Evolutionary conservation across 106 monocot species (phyloP).

Genomic region (Platanthera guangdongensis): DNA sequence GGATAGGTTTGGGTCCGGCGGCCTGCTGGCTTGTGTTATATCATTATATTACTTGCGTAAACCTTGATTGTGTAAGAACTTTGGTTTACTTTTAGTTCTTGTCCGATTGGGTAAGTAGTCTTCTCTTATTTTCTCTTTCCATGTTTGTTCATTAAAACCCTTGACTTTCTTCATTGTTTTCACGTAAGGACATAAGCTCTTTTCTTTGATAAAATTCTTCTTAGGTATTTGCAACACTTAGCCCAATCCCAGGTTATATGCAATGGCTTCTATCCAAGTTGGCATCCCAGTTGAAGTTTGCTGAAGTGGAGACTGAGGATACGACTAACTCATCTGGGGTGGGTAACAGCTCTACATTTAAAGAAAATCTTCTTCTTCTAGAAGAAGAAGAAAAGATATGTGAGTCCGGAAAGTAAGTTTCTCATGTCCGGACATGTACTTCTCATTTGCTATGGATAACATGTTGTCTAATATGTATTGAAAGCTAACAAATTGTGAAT

Average conservation of each 20-base stretch:
- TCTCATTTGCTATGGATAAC: background rate
- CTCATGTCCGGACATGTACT: background rate
- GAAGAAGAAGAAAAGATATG: slow-evolving; percentile 62
- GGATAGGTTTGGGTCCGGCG: too few species aligned
- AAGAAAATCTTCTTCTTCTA: slow-evolving; percentile 49
- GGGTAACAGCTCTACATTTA: slow-evolving; percentile 36
- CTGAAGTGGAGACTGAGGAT: slow-evolving; percentile 20
- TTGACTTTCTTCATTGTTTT: background rate
- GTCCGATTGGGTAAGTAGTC: background rate
- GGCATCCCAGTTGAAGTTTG: slow-evolving; percentile 42
- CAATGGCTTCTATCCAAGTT: slow-evolving; percentile 78
- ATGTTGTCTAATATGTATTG: too few species aligned
- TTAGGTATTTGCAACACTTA: slow-evolving; percentile 78
- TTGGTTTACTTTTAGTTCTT: background rate
- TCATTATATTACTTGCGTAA: background rate
- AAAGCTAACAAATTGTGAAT: too few species aligned
- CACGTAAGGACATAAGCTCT: background rate
- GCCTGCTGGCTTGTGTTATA: too few species aligned
- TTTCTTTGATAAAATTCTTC: background rate
- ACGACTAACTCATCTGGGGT: slow-evolving; percentile 7
- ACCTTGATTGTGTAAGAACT: background rate
- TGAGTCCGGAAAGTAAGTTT: slow-evolving; percentile 38
- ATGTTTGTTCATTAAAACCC: background rate
- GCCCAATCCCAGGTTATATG: slow-evolving; percentile 78
- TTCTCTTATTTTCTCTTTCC: background rate